Evolutionary conservation across 306 rosid species (phyloP).

Genomic region (Fagus sylvatica): DNA sequence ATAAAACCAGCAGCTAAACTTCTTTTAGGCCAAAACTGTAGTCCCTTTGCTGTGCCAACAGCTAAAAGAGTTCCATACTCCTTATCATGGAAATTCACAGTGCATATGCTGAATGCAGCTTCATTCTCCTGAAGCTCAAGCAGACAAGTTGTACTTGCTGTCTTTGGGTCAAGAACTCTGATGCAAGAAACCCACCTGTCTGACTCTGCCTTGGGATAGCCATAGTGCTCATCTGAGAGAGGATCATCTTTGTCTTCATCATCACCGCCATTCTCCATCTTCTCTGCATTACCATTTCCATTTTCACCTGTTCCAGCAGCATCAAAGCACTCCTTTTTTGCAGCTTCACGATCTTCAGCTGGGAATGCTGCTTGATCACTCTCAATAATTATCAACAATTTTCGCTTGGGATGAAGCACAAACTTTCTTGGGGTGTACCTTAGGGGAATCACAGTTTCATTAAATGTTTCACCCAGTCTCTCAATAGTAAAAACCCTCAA

Average conservation of each 20-base stretch:
- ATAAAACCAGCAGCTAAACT: conserved; percentile 72
- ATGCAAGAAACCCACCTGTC: conserved; percentile 97
- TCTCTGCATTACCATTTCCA: conserved; percentile 73
- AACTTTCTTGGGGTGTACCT: conserved; percentile 98
- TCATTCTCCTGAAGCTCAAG: conserved; percentile 96
- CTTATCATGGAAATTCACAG: conserved; percentile 91
- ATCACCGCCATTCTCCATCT: conserved; percentile 93
- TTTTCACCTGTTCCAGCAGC: conserved; percentile 74
- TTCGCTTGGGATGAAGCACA: conserved; percentile 80
- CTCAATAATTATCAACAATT: conserved; percentile 82
- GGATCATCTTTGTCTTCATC: conserved; percentile 83
- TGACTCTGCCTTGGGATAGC: conserved; percentile 92
- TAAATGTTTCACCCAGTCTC: conserved; percentile 95
- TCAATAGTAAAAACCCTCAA: conserved; percentile 90
- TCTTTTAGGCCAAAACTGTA: conserved; percentile 80
- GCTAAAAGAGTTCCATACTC: conserved; percentile 94
- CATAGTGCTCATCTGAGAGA: conserved; percentile 86
- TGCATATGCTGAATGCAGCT: conserved; percentile 94
- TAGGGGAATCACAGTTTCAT: conserved; percentile 94
- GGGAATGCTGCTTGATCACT: conserved; percentile 91
- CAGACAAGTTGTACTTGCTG: conserved; percentile 81
- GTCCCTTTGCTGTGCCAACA: conserved; percentile 95
- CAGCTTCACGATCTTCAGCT: conserved; percentile 95
- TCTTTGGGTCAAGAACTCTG: conserved; percentile 91
- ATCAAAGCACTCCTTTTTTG: conserved; percentile 84